phyloP scores from a whole-genome alignment of 78 protist genomes.

The Emiliania huxleyi region DNA sequence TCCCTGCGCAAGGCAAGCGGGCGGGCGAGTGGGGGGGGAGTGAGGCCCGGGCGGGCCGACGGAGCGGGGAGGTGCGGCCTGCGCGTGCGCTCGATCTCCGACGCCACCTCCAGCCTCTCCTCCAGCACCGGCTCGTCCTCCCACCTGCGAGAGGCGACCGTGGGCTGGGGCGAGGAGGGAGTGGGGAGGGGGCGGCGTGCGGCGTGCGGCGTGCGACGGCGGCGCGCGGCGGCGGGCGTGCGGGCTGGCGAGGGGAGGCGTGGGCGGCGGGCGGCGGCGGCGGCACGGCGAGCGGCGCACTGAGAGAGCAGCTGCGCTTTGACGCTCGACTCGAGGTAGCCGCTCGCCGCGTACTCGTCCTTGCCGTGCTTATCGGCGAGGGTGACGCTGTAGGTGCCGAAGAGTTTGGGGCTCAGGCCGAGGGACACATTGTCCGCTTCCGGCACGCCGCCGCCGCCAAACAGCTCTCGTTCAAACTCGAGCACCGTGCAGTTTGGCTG shows the following conservation, averaged over 20 bases:
- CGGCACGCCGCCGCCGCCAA: conserved; percentile 4
- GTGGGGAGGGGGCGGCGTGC: neutral
- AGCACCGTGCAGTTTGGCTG: neutral
- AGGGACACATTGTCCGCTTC: neutral
- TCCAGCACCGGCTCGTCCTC: neutral
- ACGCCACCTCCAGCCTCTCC: neutral
- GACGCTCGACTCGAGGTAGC: neutral
- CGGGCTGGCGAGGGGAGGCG: neutral
- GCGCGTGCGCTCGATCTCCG: neutral
- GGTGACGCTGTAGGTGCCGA: neutral
- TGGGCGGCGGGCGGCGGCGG: neutral
- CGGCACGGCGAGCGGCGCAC: neutral
- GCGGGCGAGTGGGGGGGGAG: too few species aligned
- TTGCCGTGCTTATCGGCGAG: neutral
- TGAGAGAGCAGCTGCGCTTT: neutral
- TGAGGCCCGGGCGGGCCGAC: neutral
- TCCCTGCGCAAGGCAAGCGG: too few species aligned
- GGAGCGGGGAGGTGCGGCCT: neutral
- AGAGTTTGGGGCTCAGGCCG: neutral
- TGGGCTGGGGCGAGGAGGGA: neutral
- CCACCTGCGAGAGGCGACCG: neutral
- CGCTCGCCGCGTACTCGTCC: neutral
- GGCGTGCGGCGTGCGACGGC: neutral
- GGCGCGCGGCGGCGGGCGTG: neutral
- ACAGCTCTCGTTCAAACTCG: neutral